Evolutionary conservation across 2,329 filamentous ascomycete species (phyloP).

Genomic region (Arthrobotrys musiformis): DNA sequence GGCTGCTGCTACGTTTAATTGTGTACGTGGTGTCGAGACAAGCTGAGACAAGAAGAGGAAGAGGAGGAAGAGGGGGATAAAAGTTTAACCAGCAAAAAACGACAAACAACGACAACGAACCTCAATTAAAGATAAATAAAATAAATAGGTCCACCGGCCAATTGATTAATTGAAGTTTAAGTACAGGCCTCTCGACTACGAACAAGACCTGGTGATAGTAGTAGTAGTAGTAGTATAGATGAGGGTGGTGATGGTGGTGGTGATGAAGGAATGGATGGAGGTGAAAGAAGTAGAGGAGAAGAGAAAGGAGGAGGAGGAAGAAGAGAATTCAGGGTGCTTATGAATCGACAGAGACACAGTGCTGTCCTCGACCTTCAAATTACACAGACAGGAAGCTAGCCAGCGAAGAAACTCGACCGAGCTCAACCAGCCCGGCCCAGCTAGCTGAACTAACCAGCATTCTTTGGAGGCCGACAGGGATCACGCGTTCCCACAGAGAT

Average conservation of each 20-base stretch:
- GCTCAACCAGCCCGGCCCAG: neutral
- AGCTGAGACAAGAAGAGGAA: neutral
- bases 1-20: neutral
- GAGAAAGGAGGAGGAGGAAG: conserved; percentile 60
- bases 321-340: conserved; percentile 59
- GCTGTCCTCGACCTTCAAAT: too few relatives aligned
- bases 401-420: conserved; percentile 57
- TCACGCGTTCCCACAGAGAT: neutral
- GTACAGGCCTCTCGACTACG: neutral
- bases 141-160: neutral
- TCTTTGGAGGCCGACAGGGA: neutral
- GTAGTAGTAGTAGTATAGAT: neutral
- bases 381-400: neutral
- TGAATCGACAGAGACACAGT: conserved; percentile 61
- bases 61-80: neutral
- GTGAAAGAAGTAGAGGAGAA: conserved; percentile 56
- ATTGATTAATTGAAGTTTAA: conserved; percentile 3
- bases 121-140: neutral
- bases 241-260: neutral
- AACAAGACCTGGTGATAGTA: neutral
- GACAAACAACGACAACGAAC: conserved; percentile 29
- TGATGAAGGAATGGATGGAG: conserved; percentile 38
- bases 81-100: conserved; percentile 40
- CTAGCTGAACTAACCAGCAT: neutral
- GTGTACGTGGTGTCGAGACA: neutral